phyloP scores from a whole-genome alignment of 257 asterid species.

The Buddleja alternifolia region DNA sequence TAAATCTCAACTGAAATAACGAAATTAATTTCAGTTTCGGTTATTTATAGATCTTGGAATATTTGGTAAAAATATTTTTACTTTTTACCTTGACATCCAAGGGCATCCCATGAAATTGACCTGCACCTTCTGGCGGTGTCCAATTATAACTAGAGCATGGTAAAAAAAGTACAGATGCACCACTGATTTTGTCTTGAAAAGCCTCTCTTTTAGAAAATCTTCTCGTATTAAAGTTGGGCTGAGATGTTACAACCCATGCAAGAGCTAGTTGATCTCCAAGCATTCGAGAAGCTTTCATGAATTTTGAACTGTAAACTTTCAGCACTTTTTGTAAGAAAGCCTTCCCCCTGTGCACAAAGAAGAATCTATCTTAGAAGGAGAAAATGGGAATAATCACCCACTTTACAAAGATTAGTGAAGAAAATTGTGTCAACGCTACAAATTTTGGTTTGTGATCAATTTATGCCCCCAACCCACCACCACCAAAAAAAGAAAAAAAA shows the following conservation, averaged over 20 bases:
- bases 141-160: conserved; percentile 88
- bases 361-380: conserved; percentile 6
- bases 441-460: not conserved
- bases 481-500: too few relatives aligned
- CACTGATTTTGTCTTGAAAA: conserved; percentile 56
- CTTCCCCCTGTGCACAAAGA: conserved; percentile 59
- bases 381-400: too few relatives aligned
- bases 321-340: conserved; percentile 71
- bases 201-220: conserved; percentile 65
- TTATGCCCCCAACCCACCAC: not conserved
- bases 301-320: conserved; percentile 56
- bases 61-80: not conserved
- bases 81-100: conserved; percentile 85
- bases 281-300: conserved; percentile 90
- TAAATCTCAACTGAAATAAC: not conserved
- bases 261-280: conserved; percentile 98
- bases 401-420: too few relatives aligned
- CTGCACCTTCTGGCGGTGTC: conserved; percentile 99
- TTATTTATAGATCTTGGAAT: not conserved
- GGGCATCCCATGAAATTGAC: conserved; percentile 98
- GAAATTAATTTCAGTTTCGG: not conserved
- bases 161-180: conserved; percentile 72
- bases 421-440: too few relatives aligned
- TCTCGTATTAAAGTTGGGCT: conserved; percentile 53
- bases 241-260: conserved; percentile 76